Base-by-base conservation (phyloP, 2,329 filamentous ascomycete species). In the Monilinia vaccinii-corymbosi region DNA sequence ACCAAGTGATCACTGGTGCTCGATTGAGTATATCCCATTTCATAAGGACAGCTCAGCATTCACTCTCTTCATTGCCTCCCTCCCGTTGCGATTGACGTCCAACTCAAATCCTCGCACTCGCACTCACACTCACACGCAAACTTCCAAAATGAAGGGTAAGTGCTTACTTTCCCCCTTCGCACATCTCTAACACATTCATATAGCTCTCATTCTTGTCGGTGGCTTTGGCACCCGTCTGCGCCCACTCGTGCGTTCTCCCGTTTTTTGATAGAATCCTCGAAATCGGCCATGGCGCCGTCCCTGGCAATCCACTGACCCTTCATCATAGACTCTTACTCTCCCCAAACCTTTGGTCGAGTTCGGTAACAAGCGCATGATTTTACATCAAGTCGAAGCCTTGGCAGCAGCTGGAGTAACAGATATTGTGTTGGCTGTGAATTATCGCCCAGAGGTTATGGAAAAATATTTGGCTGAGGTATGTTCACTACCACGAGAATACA, bases 271-370 rank as follows among this genome's bases (percentile, higher is more conserved):
- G 60, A 48, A 57, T 36, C 34, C 55, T 71, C 65, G 61, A 61
- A 53, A 61, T 42, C 45, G 46, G 45, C 6, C 49, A 31, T 51
- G 47, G 25, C 23, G 36, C 18, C 23, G 36, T 8, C 32, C 40
- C 42, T 50, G 60, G 57, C 64, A 66, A 65, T 64, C 52, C 50
- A 65, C 66, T 70, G 61, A 71, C 63, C 32, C 42, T 53, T 31
- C 56, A 16, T 25, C 25, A 61, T 63, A 96, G 91, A 99, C 93
- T 70, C 85, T 99, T 73, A 97, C 94, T 56, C 89, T 97, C 68
- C 93, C 93, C 64, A 99, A 97, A 78, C 93, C 94, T 67, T 83
- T 99, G 68, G 94, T 99, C 72, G 93, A 99, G 79, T 99, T 99
- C 73, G 91, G 85, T 73, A 99, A 99, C 83, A 93, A 94, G 79